Base-by-base conservation (phyloP, 139 green algal genomes). In the Pseudopediastrum boryanum region DNA sequence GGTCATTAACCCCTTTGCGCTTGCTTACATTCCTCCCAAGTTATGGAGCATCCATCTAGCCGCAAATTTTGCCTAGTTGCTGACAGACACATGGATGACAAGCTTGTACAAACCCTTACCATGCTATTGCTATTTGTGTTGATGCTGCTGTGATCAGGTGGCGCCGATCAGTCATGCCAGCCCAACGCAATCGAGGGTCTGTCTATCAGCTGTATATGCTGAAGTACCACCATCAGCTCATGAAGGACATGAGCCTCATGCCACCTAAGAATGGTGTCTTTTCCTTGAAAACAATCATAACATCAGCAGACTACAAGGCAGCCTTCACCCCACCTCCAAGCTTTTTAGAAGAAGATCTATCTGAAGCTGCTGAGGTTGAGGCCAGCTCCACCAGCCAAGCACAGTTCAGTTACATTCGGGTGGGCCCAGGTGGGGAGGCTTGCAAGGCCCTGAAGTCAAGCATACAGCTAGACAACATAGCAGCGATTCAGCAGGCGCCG, bases 171-270 rank as follows among this genome's bases (percentile, higher is more conserved):
- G 56, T 76, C 36, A 82, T 81, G 38, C 77, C 81, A 2, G 13
- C 54, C 50, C 78, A 73, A 29, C 69, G 42, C 23, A 21, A 38
- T 62, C 50, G 81, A 3, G 75, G 61, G 7, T 63, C 81, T 21
- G 75, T 74, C 19, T 42, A 83, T 9, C 75, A 79, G 81, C 68
- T 83, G 35, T 85, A 73, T 68, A 75, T 39, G 62, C 50, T 43
- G 63, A 42, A 56, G n/a, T 85, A 78, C 62, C 78, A 73, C 54
- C 73, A 69, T n/a, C 81, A 82, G 61, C 64, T 88, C 44, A 25
- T 85, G 42, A 19, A 48, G 0, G 83, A 79, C 35, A 43, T 81
- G 36, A 48, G 48, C 6, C 79, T 86, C 33, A 2, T 19, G 27
- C 13, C 59, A 19, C 35, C 62, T 33, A 25, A 50, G 19, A 1